These are phyloP conservation scores for Tuctoria greenei DNA, from an alignment of 176 grass and related monocot species.

Conservation along the genomic window DNA sequence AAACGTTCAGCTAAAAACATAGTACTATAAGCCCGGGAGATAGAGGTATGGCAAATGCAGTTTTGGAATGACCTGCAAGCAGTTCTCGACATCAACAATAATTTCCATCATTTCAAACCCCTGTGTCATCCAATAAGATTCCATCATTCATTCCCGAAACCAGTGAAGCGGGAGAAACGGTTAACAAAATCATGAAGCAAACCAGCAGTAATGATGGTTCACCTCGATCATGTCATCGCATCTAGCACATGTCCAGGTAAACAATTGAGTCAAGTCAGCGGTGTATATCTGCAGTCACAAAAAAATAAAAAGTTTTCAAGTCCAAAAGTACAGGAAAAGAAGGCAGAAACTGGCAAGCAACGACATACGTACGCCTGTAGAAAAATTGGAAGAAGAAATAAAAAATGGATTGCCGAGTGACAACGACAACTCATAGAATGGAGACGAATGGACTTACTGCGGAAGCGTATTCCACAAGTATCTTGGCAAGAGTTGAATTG, in stretches of 20 bases:
- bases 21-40: constrained; percentile 4
- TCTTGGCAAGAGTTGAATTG: constrained; percentile 77
- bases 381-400: constrained; percentile 1
- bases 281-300: constrained; percentile 97
- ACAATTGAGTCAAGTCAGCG: constrained; percentile 80
- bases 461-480: constrained; percentile 84
- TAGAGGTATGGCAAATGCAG: not conserved
- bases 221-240: constrained; percentile 75
- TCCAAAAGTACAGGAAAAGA: not conserved
- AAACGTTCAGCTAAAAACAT: constrained; percentile 8
- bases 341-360: not conserved
- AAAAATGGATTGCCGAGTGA: constrained; percentile 1
- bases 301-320: too few species aligned
- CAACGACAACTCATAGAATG: not conserved
- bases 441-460: constrained; percentile 58
- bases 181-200: constrained; percentile 19
- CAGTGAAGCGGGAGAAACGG: not conserved
- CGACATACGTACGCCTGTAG: not conserved
- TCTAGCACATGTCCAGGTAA: constrained; percentile 87
- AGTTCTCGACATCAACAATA: constrained; percentile 82
- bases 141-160: constrained; percentile 8
- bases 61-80: constrained; percentile 61
- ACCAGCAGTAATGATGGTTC: constrained; percentile 2
- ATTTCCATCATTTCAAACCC: constrained; percentile 79
- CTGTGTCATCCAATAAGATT: constrained; percentile 49